Conservation (phyloP, 2,329 filamentous ascomycete genomes). For the Arachnomyces sp. region DNA sequence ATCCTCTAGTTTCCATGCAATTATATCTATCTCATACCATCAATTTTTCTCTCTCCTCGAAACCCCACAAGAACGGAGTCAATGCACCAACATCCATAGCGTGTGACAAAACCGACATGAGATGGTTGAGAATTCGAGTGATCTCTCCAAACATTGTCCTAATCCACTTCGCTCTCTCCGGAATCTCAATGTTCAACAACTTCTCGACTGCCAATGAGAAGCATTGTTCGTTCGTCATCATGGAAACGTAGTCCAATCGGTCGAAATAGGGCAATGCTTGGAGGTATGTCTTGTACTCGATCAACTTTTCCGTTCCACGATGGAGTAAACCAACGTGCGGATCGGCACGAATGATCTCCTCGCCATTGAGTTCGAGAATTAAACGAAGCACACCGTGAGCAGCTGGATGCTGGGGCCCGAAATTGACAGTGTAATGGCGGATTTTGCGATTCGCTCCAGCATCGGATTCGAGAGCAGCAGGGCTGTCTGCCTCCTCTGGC, state of each 20-base stretch:
- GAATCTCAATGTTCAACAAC: conserved; percentile 92
- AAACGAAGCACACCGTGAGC: conserved; percentile 95
- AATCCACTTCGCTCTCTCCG: conserved; percentile 93
- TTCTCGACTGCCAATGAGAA: conserved; percentile 95
- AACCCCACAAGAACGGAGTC: conserved; percentile 98
- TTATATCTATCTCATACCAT: conserved; percentile 59
- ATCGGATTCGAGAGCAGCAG: conserved; percentile 39
- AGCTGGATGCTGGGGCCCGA: conserved; percentile 95
- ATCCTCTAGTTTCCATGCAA: conserved; percentile 1
- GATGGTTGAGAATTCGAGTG: conserved; percentile 87
- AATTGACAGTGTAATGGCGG: conserved; percentile 98
- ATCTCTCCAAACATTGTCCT: conserved; percentile 92
- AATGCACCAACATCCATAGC: conserved; percentile 98
- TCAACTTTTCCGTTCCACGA: conserved; percentile 96
- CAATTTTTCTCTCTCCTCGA: conserved; percentile 98
- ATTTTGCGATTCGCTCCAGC: conserved; percentile 62
- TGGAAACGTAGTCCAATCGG: conserved; percentile 95
- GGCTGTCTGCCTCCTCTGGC: conserved; percentile 29
- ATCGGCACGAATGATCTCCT: conserved; percentile 93
- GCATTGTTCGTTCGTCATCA: conserved; percentile 99
- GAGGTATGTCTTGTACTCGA: conserved; percentile 99
- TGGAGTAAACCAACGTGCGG: conserved; percentile 95
- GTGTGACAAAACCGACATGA: conserved; percentile 96
- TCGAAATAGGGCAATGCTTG: conserved; percentile 98
- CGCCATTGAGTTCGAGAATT: conserved; percentile 95